Percentiles rank a stretch among this genome's conserved stretches.
Evolutionary conservation across 306 rosid genomes (phyloP).

Genomic region (Cucumis hystrix): DNA sequence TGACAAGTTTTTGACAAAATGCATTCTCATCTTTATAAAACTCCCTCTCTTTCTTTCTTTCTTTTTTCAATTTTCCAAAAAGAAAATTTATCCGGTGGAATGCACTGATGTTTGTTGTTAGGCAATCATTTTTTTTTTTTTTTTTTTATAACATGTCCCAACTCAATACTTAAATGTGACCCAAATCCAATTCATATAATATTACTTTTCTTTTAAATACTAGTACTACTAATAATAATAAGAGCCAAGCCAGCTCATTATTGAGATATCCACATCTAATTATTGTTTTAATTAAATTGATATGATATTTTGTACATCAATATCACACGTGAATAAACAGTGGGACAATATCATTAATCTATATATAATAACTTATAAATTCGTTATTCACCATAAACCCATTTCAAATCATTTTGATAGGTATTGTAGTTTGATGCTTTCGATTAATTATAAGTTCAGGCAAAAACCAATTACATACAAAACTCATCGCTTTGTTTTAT

Average conservation of each 20-base stretch:
- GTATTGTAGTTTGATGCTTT: no score
- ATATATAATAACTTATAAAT: neutral
- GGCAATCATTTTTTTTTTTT: neutral
- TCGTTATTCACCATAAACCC: neutral
- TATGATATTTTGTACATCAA: neutral
- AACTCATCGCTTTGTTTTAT: no score
- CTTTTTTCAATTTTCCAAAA: neutral
- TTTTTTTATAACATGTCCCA: neutral
- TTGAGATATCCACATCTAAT: neutral
- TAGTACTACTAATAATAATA: no score
- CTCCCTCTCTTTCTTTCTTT: no score
- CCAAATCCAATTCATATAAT: neutral
- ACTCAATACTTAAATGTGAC: neutral
- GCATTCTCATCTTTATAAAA: neutral
- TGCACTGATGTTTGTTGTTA: neutral
- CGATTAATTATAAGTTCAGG: no score
- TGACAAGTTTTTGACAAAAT: constrained; percentile 4
- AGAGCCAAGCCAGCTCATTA: neutral
- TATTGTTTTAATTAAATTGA: no score
- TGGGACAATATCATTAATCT: neutral
- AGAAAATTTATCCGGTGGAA: neutral
- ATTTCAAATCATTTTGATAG: no score
- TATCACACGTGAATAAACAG: neutral
- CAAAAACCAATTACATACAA: no score
- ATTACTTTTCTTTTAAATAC: no score